phyloP scores from a whole-genome alignment of 371 early-diverging fungal genomes.

The Mucor piriformis region DNA sequence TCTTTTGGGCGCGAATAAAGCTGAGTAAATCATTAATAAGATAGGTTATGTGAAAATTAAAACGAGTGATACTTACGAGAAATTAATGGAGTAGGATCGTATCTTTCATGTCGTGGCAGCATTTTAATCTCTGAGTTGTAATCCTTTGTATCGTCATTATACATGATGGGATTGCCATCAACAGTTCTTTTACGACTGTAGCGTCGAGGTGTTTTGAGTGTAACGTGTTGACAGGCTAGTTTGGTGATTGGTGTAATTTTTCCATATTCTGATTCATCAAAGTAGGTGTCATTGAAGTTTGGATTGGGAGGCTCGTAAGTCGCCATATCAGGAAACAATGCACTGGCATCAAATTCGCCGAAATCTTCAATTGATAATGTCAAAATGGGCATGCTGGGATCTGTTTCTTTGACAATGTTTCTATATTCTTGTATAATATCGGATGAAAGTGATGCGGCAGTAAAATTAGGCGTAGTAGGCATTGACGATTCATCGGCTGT shows the following conservation, averaged over 20 bases:
- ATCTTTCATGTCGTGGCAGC: constrained; percentile 35
- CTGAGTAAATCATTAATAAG: too few relatives aligned
- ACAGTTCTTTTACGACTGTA: constrained; percentile 46
- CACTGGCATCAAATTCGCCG: constrained; percentile 28
- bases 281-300: constrained; percentile 46
- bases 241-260: constrained; percentile 39
- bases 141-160: constrained; percentile 38
- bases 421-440: constrained; percentile 29
- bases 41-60: too few relatives aligned
- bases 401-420: constrained; percentile 21
- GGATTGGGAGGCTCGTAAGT: constrained; percentile 51
- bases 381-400: constrained; percentile 32
- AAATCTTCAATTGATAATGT: constrained; percentile 33
- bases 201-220: constrained; percentile 43
- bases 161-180: constrained; percentile 29
- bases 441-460: constrained; percentile 10
- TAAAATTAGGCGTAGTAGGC: constrained; percentile 25
- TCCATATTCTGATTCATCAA: constrained; percentile 44
- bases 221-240: constrained; percentile 41
- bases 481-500: constrained; percentile 16
- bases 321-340: constrained; percentile 47
- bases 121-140: constrained; percentile 30
- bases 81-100: constrained; percentile 27
- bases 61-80: constrained; percentile 39
- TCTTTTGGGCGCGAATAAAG: constrained; percentile 55